phyloP scores from a whole-genome alignment of 208 protist species.

The Acanthamoeba royreba region DNA sequence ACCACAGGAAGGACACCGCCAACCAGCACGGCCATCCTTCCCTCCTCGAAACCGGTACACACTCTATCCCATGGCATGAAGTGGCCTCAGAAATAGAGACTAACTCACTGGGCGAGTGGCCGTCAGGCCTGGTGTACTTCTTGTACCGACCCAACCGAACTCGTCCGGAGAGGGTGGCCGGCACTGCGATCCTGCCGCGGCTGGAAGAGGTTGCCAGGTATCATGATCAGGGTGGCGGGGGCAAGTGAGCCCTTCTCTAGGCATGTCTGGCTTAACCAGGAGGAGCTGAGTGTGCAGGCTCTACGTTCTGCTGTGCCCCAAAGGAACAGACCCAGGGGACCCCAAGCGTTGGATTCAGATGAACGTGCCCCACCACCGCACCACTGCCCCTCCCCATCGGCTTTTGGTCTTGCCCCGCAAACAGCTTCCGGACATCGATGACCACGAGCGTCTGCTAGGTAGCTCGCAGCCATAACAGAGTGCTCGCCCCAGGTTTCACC shows the following conservation, averaged over 20 bases:
- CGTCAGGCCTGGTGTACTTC: background rate
- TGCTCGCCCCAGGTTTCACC: too few relatives aligned
- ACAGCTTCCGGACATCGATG: background rate
- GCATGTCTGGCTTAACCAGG: too few relatives aligned
- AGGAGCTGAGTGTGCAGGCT: background rate
- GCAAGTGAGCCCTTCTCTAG: too few relatives aligned
- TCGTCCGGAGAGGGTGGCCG: background rate
- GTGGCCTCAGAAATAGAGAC: background rate
- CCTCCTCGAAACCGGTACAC: background rate
- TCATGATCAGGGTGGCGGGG: too few relatives aligned
- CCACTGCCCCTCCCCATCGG: background rate
- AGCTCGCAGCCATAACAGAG: too few relatives aligned
- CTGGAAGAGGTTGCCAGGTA: too few relatives aligned
- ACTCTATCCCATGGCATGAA: background rate
- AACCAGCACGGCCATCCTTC: background rate
- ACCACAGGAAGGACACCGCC: background rate
- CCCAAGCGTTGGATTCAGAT: background rate
- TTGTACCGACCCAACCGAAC: background rate
- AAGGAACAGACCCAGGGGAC: background rate
- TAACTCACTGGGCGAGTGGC: background rate
- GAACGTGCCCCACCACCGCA: background rate
- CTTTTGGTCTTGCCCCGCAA: background rate
- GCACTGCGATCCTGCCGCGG: too few relatives aligned
- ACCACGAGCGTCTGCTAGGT: background rate
- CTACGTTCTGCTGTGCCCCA: background rate